phyloP scores from a whole-genome alignment of 768 basidiomycete species.

The Imleria badia region DNA sequence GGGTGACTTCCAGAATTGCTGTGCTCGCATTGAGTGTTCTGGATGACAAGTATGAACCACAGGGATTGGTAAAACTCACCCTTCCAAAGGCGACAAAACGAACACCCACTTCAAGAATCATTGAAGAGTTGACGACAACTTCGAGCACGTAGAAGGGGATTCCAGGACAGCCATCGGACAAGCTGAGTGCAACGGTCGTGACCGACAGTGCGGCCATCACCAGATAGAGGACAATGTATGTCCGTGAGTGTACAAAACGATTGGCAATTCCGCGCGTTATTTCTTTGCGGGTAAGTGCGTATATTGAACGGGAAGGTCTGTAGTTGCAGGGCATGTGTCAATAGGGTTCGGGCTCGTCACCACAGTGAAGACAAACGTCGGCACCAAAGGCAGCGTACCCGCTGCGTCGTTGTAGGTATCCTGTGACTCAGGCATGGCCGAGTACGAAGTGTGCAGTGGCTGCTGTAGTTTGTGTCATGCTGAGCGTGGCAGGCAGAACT shows the following conservation, averaged over 20 bases:
- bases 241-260: conserved; percentile 83
- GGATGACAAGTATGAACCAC: background rate
- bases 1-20: conserved; percentile 98
- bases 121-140: conserved; percentile 81
- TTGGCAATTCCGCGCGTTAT: conserved; percentile 85
- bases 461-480: conserved; percentile 11
- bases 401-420: conserved; percentile 35
- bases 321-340: conserved; percentile 18
- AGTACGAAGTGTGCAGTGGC: conserved; percentile 1
- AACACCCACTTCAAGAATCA: conserved; percentile 93
- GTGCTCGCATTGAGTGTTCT: conserved; percentile 7
- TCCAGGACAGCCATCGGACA: conserved; percentile 83
- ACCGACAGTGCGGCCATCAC: conserved; percentile 85
- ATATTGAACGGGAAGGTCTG: conserved; percentile 79
- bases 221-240: conserved; percentile 87
- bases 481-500: background rate
- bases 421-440: conserved; percentile 37
- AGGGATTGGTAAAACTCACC: conserved; percentile 48
- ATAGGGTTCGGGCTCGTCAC: conserved; percentile 3
- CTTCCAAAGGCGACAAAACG: conserved; percentile 91
- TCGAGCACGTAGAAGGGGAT: conserved; percentile 88
- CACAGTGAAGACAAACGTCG: conserved; percentile 29
- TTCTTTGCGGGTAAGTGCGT: conserved; percentile 79
- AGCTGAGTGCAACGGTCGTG: conserved; percentile 80
- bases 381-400: conserved; percentile 28